These are phyloP conservation scores for Cornus controversa DNA, from an alignment of 148 eudicot genomes.

Conservation along the genomic window DNA sequence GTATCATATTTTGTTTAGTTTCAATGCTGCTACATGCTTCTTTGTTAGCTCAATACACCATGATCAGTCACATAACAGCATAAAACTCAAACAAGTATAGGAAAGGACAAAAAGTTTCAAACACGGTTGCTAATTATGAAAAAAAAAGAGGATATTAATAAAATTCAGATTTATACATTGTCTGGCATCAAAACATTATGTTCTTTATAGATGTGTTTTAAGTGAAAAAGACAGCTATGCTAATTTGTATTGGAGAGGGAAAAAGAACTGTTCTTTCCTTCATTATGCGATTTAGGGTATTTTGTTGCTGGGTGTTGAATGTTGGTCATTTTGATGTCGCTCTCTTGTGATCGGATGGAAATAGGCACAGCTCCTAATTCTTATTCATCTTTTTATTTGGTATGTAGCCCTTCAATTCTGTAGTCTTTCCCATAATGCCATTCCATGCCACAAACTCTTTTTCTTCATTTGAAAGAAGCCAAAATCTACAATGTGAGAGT, in stretches of 20 bases:
- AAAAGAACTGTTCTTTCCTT: neutral
- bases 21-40: neutral
- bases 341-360: slow-evolving; percentile 3
- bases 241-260: slow-evolving; percentile 5
- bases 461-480: neutral
- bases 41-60: slow-evolving; percentile 3
- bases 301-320: neutral
- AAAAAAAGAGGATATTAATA: neutral
- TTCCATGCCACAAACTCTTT: neutral
- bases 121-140: slow-evolving; percentile 7
- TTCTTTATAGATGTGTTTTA: slow-evolving; percentile 15
- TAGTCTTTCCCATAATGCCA: neutral
- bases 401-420: neutral
- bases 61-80: neutral
- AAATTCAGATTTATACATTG: slow-evolving; percentile 1
- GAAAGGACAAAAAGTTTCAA: no score
- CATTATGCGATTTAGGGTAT: neutral
- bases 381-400: neutral
- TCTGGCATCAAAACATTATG: slow-evolving; percentile 1
- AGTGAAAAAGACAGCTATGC: slow-evolving; percentile 15
- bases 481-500: neutral
- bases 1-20: no score
- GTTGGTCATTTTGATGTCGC: neutral
- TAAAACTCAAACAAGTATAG: neutral
- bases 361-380: slow-evolving; percentile 7